phyloP scores from a whole-genome alignment of 2,329 filamentous ascomycete genomes.

The Fusarium abutilonis region DNA sequence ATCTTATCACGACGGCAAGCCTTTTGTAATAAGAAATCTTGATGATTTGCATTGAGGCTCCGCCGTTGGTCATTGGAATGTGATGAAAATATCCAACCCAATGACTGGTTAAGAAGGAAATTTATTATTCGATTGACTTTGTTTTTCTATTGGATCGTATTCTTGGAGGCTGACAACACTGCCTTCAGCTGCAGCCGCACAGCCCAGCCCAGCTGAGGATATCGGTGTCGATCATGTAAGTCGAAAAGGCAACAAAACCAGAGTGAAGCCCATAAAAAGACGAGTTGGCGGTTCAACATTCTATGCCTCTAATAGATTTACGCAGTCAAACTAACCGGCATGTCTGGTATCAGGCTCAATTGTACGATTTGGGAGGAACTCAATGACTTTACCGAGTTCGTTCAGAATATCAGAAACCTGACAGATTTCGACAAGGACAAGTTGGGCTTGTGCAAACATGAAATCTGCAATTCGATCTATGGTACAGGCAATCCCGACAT shows the following conservation, averaged over 20 bases:
- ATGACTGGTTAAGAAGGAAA: not conserved
- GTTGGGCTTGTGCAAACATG: slow-evolving; percentile 11
- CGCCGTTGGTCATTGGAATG: not conserved
- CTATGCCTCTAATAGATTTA: not conserved
- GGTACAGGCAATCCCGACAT: slow-evolving; percentile 39
- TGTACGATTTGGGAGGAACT: slow-evolving; percentile 13
- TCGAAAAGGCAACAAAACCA: not conserved
- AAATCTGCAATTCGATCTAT: slow-evolving; percentile 35
- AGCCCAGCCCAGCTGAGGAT: not conserved
- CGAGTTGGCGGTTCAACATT: not conserved
- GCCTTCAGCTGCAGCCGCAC: slow-evolving; percentile 1
- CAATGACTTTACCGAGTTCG: slow-evolving; percentile 22
- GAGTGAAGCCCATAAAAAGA: not conserved
- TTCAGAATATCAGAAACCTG: not conserved
- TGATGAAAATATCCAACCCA: not conserved
- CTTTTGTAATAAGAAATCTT: not conserved
- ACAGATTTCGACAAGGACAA: slow-evolving; percentile 6
- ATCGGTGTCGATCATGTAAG: not conserved
- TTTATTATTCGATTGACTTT: not conserved
- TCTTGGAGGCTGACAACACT: not conserved
- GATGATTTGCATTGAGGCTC: not conserved
- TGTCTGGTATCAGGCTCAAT: not conserved
- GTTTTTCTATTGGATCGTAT: not conserved
- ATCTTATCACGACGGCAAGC: not conserved
- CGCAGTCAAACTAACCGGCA: not conserved